Base-by-base conservation (phyloP, 306 rosid genomes). In the Castanea mollissima region DNA sequence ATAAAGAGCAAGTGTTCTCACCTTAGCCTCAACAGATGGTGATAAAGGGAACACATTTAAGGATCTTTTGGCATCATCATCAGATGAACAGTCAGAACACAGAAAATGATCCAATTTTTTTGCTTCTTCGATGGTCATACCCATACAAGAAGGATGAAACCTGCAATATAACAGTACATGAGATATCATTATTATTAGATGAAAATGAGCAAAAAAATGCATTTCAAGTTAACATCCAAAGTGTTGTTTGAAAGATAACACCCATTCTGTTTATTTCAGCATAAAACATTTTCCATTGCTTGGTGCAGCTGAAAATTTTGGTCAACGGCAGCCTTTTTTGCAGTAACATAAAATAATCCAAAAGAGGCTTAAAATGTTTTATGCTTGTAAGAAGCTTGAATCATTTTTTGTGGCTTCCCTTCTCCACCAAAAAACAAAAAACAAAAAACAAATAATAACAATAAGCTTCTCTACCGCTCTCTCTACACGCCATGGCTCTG, bases 121-220 rank as follows among this genome's bases (percentile, higher is more conserved):
- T 19, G 92, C 90, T 31, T 89, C 92, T 84, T 89, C 92, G 78
- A 89, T 89, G 79, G 89, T 74, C 92, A 89, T 89, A 69, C 88
- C 88, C 90, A 89, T 85, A 77, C 92, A 89, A 64, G 92, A 89
- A 34, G 92, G 92, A 89, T 86, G 92, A 78, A 85, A 89, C 92
- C 92, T 89, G 85, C 76, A 79, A 83, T 64, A 80, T 2, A n/a
- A 32, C 6, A 59, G 5, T 16, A 16, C 9, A 44, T 20, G 65
- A 56, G 23, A 71, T n/a, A 74, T 31, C 19, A 46, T 70, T 21
- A 21, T 63, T 29, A 21, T 60, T 3, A 23, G 1, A 18, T 12
- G 32, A 27, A 4, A 9, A 60, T 25, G 34, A 60, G 25, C 5
- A 60, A 60, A 10, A 4, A 60, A 25, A 10, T 21, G 32, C 34